phyloP scores from a whole-genome alignment of 805 yeast species.

The Saturnispora quitensis region DNA sequence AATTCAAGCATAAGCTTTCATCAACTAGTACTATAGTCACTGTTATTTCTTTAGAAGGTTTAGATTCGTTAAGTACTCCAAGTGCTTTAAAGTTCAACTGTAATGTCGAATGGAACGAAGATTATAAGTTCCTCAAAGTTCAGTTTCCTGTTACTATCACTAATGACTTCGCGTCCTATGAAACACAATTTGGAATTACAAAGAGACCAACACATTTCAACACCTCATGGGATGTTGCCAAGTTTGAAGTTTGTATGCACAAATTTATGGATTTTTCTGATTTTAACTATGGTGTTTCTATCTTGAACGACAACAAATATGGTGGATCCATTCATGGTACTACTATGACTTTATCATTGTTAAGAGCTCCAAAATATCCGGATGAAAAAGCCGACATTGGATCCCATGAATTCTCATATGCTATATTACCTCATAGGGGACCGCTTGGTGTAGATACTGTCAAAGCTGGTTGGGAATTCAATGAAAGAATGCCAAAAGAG shows the following conservation, averaged over 20 bases:
- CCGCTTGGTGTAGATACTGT: constrained; percentile 56
- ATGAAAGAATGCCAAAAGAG: constrained; percentile 35
- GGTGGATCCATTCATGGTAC: constrained; percentile 96
- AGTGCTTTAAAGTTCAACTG: constrained; percentile 44
- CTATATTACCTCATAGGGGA: constrained; percentile 76
- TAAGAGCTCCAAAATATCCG: constrained; percentile 90
- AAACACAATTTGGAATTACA: constrained; percentile 89
- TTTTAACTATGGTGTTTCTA: constrained; percentile 74
- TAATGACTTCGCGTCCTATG: constrained; percentile 74
- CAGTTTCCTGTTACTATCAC: constrained; percentile 87
- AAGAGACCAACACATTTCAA: constrained; percentile 90
- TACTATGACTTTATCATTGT: constrained; percentile 71
- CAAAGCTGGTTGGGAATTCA: constrained; percentile 69
- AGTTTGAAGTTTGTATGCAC: constrained; percentile 92
- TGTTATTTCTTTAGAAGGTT: constrained; percentile 58
- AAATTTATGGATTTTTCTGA: constrained; percentile 90
- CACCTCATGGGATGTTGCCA: constrained; percentile 94
- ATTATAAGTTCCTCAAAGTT: constrained; percentile 81
- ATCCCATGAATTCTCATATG: constrained; percentile 70
- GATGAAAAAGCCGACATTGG: constrained; percentile 96
- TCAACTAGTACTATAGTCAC: constrained; percentile 52
- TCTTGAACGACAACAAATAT: constrained; percentile 77
- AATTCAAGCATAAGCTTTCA: constrained; percentile 54
- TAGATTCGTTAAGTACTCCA: constrained; percentile 27
- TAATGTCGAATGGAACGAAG: constrained; percentile 78